Evolutionary conservation across 176 grass and related monocot genomes (phyloP), one percentile per base, ranked within the genome.

Genomic region (Oropetium thomaeum): DNA sequence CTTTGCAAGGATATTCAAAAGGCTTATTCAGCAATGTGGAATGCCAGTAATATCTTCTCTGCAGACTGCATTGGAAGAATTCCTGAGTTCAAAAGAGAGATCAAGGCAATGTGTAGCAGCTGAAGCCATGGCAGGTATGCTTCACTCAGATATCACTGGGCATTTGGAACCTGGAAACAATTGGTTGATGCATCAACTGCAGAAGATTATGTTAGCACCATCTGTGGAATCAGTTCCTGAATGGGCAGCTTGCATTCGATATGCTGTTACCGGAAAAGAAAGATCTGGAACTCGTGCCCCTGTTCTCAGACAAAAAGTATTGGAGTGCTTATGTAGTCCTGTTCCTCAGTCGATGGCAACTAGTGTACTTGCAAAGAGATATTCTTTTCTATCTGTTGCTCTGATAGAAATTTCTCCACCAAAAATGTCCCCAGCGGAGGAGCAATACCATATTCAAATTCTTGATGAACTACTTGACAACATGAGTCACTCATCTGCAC

Each of bases 1-100:
- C 75, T 98, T 94, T 66, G 95, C 95, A 62, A 94, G 89, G 79
- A 94, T 98, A 85, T 98, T 98, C 65, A 92, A 98, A 87, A 85
- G 95, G 79, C 82, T 98, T 62, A 71, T 92, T 79, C 95, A 98
- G 48, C 90, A 98, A 82, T 98, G 95, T 61, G 91, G 95, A 65
- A 70, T 61, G 67, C 81, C 86, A 76, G 86, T 82, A 78, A 42
- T 94, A 17, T 84, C 64, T 52, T 85, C 81, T 63, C 84, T 98
- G 85, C 74, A 82, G 76, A 70, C 42, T 60, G 66, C 84, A 57
- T 60, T 98, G 14, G 86, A 87, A 79, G 91, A 92, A 67, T 98
- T 98, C 82, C 72, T 84, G 43, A 83, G 72, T 83, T 90, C 95
- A 51, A 94, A 92, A 93, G 95, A 98, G 84, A 94, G 95, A 78